Evolutionary conservation across 495 filamentous ascomycete species (phyloP).

Genomic region (Aspergillus heteromorphus): DNA sequence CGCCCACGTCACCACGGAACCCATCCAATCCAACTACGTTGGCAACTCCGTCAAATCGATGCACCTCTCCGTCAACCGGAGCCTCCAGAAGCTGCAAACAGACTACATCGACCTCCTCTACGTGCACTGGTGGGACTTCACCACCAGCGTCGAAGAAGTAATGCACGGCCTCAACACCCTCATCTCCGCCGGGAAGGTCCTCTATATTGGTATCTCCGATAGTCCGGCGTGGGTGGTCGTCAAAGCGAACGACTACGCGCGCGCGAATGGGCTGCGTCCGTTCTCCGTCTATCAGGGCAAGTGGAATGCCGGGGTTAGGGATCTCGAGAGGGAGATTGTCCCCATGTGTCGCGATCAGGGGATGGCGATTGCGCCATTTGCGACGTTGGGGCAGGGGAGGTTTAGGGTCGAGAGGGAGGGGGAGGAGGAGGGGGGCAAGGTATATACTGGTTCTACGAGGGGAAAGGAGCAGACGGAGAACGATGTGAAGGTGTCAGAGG

Average conservation of each 20-base stretch:
- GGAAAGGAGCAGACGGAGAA: constrained; percentile 5
- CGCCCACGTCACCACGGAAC: background rate
- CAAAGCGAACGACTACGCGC: constrained; percentile 56
- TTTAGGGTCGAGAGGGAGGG: constrained; percentile 41
- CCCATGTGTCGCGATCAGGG: constrained; percentile 52
- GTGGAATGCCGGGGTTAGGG: constrained; percentile 51
- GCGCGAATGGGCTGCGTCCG: constrained; percentile 52
- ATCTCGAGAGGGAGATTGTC: constrained; percentile 54
- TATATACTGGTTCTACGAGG: background rate
- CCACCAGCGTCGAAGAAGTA: constrained; percentile 54
- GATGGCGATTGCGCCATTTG: constrained; percentile 55
- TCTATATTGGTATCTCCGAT: constrained; percentile 61
- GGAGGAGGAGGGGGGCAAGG: constrained; percentile 20
- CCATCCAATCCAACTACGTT: constrained; percentile 37
- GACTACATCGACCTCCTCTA: constrained; percentile 61
- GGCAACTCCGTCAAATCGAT: constrained; percentile 53
- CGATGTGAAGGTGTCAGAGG: constrained; percentile 11
- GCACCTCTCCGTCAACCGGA: constrained; percentile 48
- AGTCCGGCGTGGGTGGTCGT: constrained; percentile 60
- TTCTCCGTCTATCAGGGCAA: constrained; percentile 63
- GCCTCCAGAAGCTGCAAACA: constrained; percentile 57
- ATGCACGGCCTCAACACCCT: constrained; percentile 56
- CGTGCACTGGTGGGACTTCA: constrained; percentile 57
- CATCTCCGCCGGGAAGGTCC: constrained; percentile 52
- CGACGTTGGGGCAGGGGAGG: constrained; percentile 46